phyloP scores from a whole-genome alignment of 2,329 filamentous ascomycete species.

The Septoria petroselini region DNA sequence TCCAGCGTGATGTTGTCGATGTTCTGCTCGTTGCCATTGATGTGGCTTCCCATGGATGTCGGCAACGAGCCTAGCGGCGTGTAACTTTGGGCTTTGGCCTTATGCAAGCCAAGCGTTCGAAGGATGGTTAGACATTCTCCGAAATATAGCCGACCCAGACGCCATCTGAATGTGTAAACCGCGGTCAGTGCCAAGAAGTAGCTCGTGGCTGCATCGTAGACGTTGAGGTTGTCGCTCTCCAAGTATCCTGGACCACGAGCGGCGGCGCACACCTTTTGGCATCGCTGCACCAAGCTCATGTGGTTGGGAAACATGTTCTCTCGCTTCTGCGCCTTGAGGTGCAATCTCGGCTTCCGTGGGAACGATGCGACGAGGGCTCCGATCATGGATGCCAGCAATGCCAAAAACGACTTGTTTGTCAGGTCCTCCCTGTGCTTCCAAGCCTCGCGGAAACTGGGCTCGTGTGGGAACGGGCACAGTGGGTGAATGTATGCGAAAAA shows the following conservation, averaged over 20 bases:
- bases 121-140: constrained; percentile 69
- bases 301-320: constrained; percentile 66
- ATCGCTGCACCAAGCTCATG: constrained; percentile 66
- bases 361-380: constrained; percentile 71
- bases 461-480: constrained; percentile 72
- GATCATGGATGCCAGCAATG: constrained; percentile 71
- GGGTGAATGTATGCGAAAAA: constrained; percentile 82
- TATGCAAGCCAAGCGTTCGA: constrained; percentile 64
- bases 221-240: constrained; percentile 53
- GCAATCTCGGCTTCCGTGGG: constrained; percentile 65
- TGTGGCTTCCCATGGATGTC: constrained; percentile 38
- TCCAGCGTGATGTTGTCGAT: constrained; percentile 49
- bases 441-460: constrained; percentile 69
- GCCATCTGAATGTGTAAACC: constrained; percentile 66
- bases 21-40: constrained; percentile 38
- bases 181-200: constrained; percentile 69
- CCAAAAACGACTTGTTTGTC: constrained; percentile 64
- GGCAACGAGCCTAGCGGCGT: constrained; percentile 40
- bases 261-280: constrained; percentile 65
- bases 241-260: constrained; percentile 61
- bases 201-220: constrained; percentile 67
- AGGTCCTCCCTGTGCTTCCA: constrained; percentile 66
- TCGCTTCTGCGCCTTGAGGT: constrained; percentile 65
- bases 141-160: constrained; percentile 66
- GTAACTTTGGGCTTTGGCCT: constrained; percentile 49